Conservation (phyloP, 768 basidiomycete species). For the Pisolithus tinctorius region DNA sequence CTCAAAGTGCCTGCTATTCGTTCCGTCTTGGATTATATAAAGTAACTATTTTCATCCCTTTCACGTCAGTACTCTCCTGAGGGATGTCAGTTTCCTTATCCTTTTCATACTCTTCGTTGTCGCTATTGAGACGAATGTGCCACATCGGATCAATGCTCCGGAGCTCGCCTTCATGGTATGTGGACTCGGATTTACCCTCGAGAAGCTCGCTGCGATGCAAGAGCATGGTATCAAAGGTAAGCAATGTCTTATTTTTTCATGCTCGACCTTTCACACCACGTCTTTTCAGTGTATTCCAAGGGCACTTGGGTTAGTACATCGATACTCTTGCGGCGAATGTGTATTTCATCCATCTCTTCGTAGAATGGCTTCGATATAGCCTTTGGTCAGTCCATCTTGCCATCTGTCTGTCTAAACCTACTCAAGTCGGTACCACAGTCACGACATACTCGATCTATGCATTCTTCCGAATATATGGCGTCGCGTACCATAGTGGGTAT, state of each 20-base stretch:
- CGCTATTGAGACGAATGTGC: conserved; percentile 69
- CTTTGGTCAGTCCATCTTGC: conserved; percentile 49
- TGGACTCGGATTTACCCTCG: conserved; percentile 77
- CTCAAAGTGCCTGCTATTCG: conserved; percentile 92
- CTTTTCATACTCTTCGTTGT: conserved; percentile 75
- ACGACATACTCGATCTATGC: conserved; percentile 75
- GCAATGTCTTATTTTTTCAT: conserved; percentile 28
- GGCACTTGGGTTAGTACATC: conserved; percentile 65
- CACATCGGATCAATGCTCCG: conserved; percentile 51
- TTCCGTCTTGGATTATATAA: conserved; percentile 81
- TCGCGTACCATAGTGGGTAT: conserved; percentile 52
- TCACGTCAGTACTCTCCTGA: not conserved
- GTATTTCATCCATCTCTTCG: conserved; percentile 6
- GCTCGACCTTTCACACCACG: conserved; percentile 3
- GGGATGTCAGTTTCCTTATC: conserved; percentile 52
- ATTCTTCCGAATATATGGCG: conserved; percentile 69
- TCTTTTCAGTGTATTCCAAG: conserved; percentile 63
- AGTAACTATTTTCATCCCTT: conserved; percentile 37
- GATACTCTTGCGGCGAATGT: conserved; percentile 10
- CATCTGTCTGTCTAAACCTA: not conserved
- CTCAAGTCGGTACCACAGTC: conserved; percentile 36
- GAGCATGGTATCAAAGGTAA: conserved; percentile 93
- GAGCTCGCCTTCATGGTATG: conserved; percentile 78
- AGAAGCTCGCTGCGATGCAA: conserved; percentile 92
- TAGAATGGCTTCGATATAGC: conserved; percentile 93